Percentiles rank a stretch among this genome's conserved stretches.
phyloP scores from a whole-genome alignment of 2,329 filamentous ascomycete species.

The Nemania sp. region DNA sequence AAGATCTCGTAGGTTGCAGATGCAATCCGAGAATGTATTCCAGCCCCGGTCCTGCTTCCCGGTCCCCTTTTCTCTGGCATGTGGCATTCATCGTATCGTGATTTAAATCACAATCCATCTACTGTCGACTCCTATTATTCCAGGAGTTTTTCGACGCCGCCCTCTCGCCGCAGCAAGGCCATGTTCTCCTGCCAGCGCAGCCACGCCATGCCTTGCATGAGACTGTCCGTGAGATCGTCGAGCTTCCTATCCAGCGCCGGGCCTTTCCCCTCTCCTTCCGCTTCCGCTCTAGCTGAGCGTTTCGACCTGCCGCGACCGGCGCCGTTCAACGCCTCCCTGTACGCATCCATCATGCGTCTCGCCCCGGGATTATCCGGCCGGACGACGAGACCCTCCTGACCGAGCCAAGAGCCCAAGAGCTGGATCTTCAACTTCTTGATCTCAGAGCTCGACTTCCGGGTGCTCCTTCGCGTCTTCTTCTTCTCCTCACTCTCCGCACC shows the following conservation, averaged over 20 bases:
- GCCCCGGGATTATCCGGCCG: constrained; percentile 18
- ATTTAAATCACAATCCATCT: no score
- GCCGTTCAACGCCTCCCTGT: not conserved
- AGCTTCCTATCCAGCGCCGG: constrained; percentile 56
- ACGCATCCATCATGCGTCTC: constrained; percentile 23
- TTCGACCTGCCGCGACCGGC: constrained; percentile 5
- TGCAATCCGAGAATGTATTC: no score
- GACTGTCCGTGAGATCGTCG: constrained; percentile 80
- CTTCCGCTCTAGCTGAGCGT: constrained; percentile 23
- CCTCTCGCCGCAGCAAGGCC: constrained; percentile 39
- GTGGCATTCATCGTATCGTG: no score
- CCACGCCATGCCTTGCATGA: constrained; percentile 79
- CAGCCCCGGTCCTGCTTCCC: no score
- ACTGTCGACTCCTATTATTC: not conserved
- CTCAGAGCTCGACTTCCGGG: constrained; percentile 41
- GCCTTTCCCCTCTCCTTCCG: constrained; percentile 32
- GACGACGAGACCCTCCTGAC: constrained; percentile 30
- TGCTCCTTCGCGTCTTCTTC: constrained; percentile 27
- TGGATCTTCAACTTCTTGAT: constrained; percentile 67
- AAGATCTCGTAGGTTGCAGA: no score
- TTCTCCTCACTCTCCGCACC: constrained; percentile 2
- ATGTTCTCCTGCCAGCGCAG: constrained; percentile 72
- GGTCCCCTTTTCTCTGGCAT: no score
- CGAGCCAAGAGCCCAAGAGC: constrained; percentile 61
- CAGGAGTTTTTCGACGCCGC: constrained; percentile 32